Conservation (phyloP, 345 rosid genomes). For the Murraya paniculata region DNA sequence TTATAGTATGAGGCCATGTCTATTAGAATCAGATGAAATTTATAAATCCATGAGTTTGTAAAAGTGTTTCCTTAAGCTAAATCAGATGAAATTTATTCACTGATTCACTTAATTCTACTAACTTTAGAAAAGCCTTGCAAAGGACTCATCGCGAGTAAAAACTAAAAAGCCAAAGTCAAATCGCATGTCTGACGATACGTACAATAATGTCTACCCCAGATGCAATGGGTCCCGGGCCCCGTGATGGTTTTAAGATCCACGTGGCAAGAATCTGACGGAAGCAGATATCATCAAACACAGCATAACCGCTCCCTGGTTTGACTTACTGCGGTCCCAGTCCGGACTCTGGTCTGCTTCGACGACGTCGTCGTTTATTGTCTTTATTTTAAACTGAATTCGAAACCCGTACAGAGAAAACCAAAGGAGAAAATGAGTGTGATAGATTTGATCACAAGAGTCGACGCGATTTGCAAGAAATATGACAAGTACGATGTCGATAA, state of each 20-base stretch:
- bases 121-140: too few species aligned
- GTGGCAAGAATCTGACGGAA: conserved; percentile 19
- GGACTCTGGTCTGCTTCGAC: background rate
- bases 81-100: too few species aligned
- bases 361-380: background rate
- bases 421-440: conserved; percentile 40
- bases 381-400: background rate
- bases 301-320: background rate
- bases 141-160: background rate
- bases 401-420: background rate
- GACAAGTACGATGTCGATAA: conserved; percentile 64
- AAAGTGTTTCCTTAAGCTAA: too few species aligned
- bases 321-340: background rate
- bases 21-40: too few species aligned
- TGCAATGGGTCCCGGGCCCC: background rate
- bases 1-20: too few species aligned
- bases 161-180: background rate
- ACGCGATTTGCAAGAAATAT: conserved; percentile 61
- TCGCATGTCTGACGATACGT: background rate
- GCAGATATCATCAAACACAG: background rate
- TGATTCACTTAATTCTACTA: too few species aligned
- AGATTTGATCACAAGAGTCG: conserved; percentile 58
- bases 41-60: too few species aligned
- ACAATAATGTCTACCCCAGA: background rate
- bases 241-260: background rate